phyloP scores from a whole-genome alignment of 371 early-diverging fungal species.

The Chytridium lagenaria region DNA sequence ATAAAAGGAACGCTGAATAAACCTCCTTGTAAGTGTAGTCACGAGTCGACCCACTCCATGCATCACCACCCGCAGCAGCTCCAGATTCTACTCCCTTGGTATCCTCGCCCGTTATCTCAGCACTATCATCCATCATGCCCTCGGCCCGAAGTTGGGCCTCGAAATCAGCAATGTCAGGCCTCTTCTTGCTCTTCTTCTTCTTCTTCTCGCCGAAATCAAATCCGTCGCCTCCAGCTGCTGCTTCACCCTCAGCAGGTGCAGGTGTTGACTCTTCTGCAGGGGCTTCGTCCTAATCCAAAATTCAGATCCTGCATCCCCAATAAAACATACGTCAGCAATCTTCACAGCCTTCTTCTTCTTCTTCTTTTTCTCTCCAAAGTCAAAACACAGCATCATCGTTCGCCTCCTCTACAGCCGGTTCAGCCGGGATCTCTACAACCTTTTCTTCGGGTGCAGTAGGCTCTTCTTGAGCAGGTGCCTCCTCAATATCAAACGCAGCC shows the following conservation, averaged over 20 bases:
- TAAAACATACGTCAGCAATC: slow-evolving; percentile 31
- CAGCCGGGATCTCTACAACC: background rate
- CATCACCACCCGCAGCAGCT: slow-evolving; percentile 63
- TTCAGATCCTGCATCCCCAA: slow-evolving; percentile 31
- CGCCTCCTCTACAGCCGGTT: slow-evolving; percentile 39
- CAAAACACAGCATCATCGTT: slow-evolving; percentile 74
- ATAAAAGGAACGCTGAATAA: background rate
- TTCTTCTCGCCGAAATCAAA: slow-evolving; percentile 79
- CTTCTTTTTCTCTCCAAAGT: slow-evolving; percentile 90
- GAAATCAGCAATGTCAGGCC: slow-evolving; percentile 73
- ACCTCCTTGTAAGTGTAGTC: slow-evolving; percentile 95
- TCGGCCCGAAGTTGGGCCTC: slow-evolving; percentile 79
- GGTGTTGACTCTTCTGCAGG: slow-evolving; percentile 28
- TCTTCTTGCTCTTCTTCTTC: slow-evolving; percentile 93
- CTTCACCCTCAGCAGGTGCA: background rate
- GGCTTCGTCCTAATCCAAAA: slow-evolving; percentile 47
- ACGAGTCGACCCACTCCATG: slow-evolving; percentile 88
- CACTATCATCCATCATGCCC: slow-evolving; percentile 34
- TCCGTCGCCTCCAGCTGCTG: slow-evolving; percentile 6
- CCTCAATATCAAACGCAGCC: slow-evolving; percentile 20
- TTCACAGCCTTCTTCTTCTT: slow-evolving; percentile 75
- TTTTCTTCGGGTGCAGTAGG: slow-evolving; percentile 32
- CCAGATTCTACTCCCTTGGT: background rate
- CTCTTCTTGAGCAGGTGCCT: slow-evolving; percentile 37
- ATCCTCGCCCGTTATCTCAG: slow-evolving; percentile 23